Evolutionary conservation across 164 flowering plant species (phyloP).

Genomic region (Annona cherimola): DNA sequence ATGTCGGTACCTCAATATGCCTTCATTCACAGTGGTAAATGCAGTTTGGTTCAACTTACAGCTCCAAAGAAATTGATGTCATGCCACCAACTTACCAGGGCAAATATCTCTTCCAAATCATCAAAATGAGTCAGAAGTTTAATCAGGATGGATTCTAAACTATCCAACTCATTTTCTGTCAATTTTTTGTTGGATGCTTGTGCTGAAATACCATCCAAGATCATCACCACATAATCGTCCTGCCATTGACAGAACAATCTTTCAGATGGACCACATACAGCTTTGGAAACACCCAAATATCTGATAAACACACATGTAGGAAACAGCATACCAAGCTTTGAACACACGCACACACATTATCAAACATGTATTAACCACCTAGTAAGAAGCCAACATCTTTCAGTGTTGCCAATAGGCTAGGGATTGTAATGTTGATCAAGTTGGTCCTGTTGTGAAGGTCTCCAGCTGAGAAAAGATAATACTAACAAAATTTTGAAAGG

Average conservation of each 20-base stretch:
- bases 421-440: too few relatives aligned
- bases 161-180: conserved; percentile 46
- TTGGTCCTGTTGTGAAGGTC: not conserved
- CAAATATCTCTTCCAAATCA: conserved; percentile 46
- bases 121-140: conserved; percentile 64
- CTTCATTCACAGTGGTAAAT: not conserved
- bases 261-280: not conserved
- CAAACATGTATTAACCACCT: not conserved
- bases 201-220: conserved; percentile 55
- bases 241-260: conserved; percentile 22
- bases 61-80: not conserved
- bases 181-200: conserved; percentile 34
- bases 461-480: not conserved
- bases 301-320: not conserved
- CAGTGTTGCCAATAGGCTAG: not conserved
- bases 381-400: not conserved
- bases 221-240: conserved; percentile 45
- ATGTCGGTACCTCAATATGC: not conserved
- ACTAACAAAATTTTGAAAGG: not conserved
- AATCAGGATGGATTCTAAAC: conserved; percentile 65
- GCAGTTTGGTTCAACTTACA: not conserved
- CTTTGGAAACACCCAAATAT: not conserved
- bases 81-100: conserved; percentile 44
- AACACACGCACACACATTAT: not conserved
- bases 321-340: not conserved